phyloP scores from a whole-genome alignment of 345 rosid genomes.

The Sisymbrium irio region DNA sequence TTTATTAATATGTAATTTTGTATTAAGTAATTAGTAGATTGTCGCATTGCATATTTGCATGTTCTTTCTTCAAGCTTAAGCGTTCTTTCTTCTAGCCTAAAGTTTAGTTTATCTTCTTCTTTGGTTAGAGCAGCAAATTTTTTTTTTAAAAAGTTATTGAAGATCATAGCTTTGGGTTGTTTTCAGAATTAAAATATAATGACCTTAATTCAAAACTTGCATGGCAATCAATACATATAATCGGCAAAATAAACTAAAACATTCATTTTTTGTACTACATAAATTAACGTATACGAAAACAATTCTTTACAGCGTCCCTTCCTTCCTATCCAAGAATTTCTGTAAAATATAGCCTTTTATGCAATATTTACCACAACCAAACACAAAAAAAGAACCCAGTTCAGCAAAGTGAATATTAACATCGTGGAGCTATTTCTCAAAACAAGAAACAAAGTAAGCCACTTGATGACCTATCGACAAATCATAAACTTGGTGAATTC shows the following conservation, averaged over 20 bases:
- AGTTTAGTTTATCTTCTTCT: background rate
- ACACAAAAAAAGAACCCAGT: background rate
- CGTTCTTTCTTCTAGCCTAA: constrained; percentile 22
- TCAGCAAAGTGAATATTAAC: background rate
- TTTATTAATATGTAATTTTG: background rate
- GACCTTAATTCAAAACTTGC: background rate
- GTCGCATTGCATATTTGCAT: background rate
- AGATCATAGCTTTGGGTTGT: background rate
- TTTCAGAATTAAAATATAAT: background rate
- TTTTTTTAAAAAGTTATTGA: background rate
- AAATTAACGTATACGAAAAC: too few relatives aligned
- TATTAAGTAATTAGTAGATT: background rate
- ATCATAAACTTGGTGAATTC: background rate
- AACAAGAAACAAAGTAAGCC: background rate
- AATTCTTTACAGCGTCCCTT: too few relatives aligned
- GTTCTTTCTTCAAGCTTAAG: constrained; percentile 20
- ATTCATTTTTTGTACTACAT: background rate
- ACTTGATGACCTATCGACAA: background rate
- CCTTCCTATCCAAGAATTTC: background rate
- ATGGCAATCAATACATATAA: background rate
- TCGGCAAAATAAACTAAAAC: background rate
- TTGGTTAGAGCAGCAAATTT: background rate
- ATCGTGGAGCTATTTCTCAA: background rate
- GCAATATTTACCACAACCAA: background rate
- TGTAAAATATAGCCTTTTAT: background rate